A percentile compares a stretch with the other conserved stretches of the same genome.
These are phyloP conservation scores for Globisporangium ultimum DNA, from an alignment of 352 stramenopile species.

Conservation along the genomic window DNA sequence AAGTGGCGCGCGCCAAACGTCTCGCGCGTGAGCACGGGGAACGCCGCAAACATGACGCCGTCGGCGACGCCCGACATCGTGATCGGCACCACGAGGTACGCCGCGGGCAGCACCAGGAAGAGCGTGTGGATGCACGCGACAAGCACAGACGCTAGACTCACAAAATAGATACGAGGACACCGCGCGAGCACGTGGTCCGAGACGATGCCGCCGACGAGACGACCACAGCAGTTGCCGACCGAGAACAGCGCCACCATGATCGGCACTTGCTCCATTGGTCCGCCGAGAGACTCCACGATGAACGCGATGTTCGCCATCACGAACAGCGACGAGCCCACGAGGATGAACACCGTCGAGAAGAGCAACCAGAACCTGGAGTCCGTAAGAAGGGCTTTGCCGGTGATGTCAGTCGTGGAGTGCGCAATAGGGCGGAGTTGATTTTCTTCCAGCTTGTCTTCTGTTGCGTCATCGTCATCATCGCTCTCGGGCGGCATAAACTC, in stretches of 20 bases:
- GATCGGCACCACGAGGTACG: slow-evolving; percentile 48
- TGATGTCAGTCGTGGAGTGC: slow-evolving; percentile 34
- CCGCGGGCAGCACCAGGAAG: slow-evolving; percentile 47
- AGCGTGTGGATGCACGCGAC: slow-evolving; percentile 52
- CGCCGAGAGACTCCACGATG: slow-evolving; percentile 58
- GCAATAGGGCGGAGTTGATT: neutral
- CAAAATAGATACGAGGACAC: slow-evolving; percentile 58
- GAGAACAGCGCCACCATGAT: slow-evolving; percentile 73
- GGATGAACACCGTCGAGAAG: slow-evolving; percentile 66
- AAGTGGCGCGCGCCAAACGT: slow-evolving; percentile 69
- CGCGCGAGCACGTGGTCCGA: slow-evolving; percentile 54
- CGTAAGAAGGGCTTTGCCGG: slow-evolving; percentile 34
- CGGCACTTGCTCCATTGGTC: slow-evolving; percentile 46
- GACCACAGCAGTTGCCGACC: slow-evolving; percentile 55
- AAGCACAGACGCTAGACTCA: slow-evolving; percentile 51
- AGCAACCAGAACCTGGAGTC: slow-evolving; percentile 68
- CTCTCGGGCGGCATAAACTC: slow-evolving; percentile 36
- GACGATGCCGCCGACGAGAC: slow-evolving; percentile 48
- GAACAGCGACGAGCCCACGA: slow-evolving; percentile 70
- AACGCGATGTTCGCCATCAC: slow-evolving; percentile 82
- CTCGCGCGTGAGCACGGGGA: slow-evolving; percentile 66
- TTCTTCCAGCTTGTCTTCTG: neutral
- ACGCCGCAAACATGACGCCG: slow-evolving; percentile 71
- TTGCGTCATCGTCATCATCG: slow-evolving; percentile 12
- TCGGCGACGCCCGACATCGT: slow-evolving; percentile 57